Base-by-base conservation (phyloP, 176 grass and related monocot species). In the Pontederia paniculata region DNA sequence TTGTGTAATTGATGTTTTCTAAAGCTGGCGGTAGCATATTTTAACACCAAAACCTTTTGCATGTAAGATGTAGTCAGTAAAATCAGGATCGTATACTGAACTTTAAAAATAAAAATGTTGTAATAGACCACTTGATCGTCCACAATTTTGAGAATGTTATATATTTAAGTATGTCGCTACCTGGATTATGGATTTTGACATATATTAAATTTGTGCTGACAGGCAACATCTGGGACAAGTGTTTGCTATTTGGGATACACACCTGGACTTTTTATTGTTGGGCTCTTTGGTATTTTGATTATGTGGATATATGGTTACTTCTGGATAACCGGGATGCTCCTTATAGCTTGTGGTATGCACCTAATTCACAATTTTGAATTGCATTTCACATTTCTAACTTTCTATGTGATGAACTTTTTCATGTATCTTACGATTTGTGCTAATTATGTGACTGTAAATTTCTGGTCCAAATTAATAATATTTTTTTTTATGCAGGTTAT, bases 281-380 rank as follows among this genome's bases (percentile, higher is more conserved):
- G 87, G 48, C 45, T 99, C 15, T 93, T 84, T 78, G 87, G 86
- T 21, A 99, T 93, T 49, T 73, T 88, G 59, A 63, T 99, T 58
- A 82, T 99, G 86, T 99, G 87, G 83, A 82, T 99, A 77, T 88
- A 84, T 59, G 94, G 94, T 17, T 79, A 88, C 65, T 99, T 99
- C 17, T 99, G 94, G 94, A 99, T 99, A 52, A 84, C 80, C 50
- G 77, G 87, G 79, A 69, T 93, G 65, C 72, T 99, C 73, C 65
- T 99, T 49, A 66, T 88, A 48, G 80, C 78, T 70, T 87, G 94
- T 93, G 94, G 94, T 99, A 58, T 45, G 65, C 58, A 53, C 62
- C 67, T 9, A 9, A 43, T 49, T 21, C 14, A 18, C 55, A 17
- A 57, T 70, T 70, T 10, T 56, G 19, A 43, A 65, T 31, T 54